Evolutionary conservation across 768 basidiomycete genomes (phyloP), one percentile per base, ranked within the genome.

Genomic region (Hygrocybe punicea): DNA sequence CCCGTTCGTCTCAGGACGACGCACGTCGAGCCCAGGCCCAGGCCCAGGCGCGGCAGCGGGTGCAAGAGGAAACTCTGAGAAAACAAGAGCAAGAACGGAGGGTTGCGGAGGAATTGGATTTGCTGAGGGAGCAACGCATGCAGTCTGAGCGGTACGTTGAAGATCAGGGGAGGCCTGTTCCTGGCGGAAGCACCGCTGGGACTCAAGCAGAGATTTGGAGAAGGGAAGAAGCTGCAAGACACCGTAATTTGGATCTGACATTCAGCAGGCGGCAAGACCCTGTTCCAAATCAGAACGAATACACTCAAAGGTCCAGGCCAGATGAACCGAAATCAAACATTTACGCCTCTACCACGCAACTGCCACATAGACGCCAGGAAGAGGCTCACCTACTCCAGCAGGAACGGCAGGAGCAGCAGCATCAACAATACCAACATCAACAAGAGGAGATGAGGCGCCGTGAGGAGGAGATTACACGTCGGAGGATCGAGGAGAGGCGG

Each of bases 391-490:
- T 19, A 2, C 16, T 69, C 55, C 44, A 47, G 44, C 51, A 71
- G 19, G 66, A 74, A 49, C 65, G 73, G 52, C 72, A 76, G 19
- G 66, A 74, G 51, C 65, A 73, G 52, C 72, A 76, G 58, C 77
- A 79, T 4, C 21, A 47, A 5, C n/a, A n/a, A 11, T 47, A 19
- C 13, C 45, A 17, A 47, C n/a, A 13, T 5, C 16, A 47, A 6
- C n/a, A n/a, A 55, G 78, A 78, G 55, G 80, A 76, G 48, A 68
- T 73, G 62, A 71, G 76, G 55, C 69, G 67, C 39, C 69, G 77
- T n/a, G 78, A 81, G 59, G 78, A 81, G 58, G 81, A 81, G 48
- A 78, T 77, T 3, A 67, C 68, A 21, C 67, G 71, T 42, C 69
- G 69, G 44, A 65, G 68, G 21, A 61, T 61, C 1, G 72, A 73